Percentiles rank a stretch among this genome's conserved stretches.
phyloP scores from a whole-genome alignment of 1,284 basidiomycete species.

The Austroboletus niveus region DNA sequence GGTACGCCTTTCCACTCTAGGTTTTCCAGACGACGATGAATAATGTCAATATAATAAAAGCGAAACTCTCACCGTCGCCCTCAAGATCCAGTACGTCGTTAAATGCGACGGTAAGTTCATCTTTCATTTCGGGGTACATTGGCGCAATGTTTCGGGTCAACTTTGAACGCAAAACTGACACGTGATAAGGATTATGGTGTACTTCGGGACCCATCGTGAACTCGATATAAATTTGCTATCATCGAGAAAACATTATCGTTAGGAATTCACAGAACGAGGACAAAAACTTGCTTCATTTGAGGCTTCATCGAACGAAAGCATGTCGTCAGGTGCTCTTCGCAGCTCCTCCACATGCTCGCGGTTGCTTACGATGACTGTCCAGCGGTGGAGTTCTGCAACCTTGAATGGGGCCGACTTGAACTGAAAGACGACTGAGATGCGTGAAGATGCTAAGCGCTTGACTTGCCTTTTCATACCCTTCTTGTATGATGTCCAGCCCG shows the following conservation, averaged over 20 bases:
- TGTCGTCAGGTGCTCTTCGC: slow-evolving; percentile 37
- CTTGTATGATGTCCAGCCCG: slow-evolving; percentile 8
- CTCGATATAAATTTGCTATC: slow-evolving; percentile 19
- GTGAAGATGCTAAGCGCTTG: not conserved
- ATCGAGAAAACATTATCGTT: not conserved
- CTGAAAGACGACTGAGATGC: not conserved
- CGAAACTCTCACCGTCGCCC: slow-evolving; percentile 12
- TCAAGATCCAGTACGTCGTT: slow-evolving; percentile 20
- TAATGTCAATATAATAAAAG: not conserved
- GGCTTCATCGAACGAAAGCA: slow-evolving; percentile 37
- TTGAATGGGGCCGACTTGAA: slow-evolving; percentile 38
- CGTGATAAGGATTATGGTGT: slow-evolving; percentile 29
- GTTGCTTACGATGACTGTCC: slow-evolving; percentile 41
- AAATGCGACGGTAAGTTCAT: slow-evolving; percentile 35
- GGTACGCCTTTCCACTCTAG: slow-evolving; percentile 33
- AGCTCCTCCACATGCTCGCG: slow-evolving; percentile 42
- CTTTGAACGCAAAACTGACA: slow-evolving; percentile 20
- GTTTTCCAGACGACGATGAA: not conserved
- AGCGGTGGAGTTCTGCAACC: slow-evolving; percentile 36
- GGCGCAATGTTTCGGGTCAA: slow-evolving; percentile 33
- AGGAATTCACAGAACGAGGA: not conserved
- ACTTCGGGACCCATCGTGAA: slow-evolving; percentile 30
- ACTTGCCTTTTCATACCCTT: slow-evolving; percentile 14
- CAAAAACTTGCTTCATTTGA: slow-evolving; percentile 30
- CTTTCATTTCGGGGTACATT: slow-evolving; percentile 27